Conservation (phyloP, 106 monocot genomes). For the Dendrobium officinale region DNA sequence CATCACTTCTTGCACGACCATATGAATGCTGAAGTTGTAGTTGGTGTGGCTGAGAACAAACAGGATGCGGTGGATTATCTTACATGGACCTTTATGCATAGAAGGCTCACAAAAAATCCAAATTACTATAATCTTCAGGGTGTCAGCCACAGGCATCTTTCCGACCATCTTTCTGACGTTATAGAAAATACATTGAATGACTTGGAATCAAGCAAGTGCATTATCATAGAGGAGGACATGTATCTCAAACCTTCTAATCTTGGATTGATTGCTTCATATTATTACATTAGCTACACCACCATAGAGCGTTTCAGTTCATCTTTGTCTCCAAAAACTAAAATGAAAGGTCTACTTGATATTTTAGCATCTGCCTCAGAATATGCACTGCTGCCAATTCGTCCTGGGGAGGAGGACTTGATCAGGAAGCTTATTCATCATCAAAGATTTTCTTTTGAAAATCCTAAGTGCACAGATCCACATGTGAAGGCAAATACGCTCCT, state of each 20-base stretch:
- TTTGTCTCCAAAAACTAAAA: constrained; percentile 66
- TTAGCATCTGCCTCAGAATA: constrained; percentile 91
- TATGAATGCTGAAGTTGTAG: constrained; percentile 91
- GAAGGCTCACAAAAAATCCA: constrained; percentile 89
- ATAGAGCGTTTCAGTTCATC: constrained; percentile 91
- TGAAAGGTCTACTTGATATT: constrained; percentile 91
- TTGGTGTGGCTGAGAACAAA: constrained; percentile 73
- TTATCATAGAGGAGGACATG: constrained; percentile 88
- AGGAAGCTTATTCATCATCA: constrained; percentile 81
- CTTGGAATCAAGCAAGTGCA: constrained; percentile 86
- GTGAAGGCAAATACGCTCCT: constrained; percentile 90
- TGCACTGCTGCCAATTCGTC: constrained; percentile 68
- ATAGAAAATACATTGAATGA: constrained; percentile 71
- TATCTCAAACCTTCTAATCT: constrained; percentile 83
- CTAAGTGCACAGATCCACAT: constrained; percentile 77
- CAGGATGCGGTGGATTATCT: constrained; percentile 99
- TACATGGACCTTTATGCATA: constrained; percentile 98
- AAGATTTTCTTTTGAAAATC: constrained; percentile 84
- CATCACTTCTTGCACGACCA: constrained; percentile 91
- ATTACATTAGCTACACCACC: constrained; percentile 88
- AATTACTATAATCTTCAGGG: constrained; percentile 94
- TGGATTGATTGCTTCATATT: constrained; percentile 92
- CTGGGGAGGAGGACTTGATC: constrained; percentile 84
- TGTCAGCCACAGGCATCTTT: constrained; percentile 93
- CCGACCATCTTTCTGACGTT: constrained; percentile 89